A percentile compares a stretch with the other conserved stretches of the same genome.
phyloP scores from a whole-genome alignment of 495 filamentous ascomycete species.

The Neurospora discreta region DNA sequence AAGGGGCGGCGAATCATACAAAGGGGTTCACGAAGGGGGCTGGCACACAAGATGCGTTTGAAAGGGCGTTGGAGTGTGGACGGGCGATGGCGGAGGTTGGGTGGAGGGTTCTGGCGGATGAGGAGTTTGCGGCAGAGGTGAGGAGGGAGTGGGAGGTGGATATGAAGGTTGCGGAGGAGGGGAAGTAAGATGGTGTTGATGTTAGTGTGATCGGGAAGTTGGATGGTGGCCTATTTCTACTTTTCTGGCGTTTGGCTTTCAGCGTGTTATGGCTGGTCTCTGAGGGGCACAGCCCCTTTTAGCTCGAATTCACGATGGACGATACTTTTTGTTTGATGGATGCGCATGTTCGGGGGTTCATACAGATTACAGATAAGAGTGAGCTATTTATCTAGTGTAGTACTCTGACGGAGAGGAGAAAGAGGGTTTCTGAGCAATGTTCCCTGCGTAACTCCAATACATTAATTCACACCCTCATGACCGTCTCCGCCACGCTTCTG shows the following conservation, averaged over 20 bases:
- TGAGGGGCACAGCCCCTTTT: background rate
- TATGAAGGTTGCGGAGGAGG: slow-evolving; percentile 18
- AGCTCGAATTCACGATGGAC: background rate
- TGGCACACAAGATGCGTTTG: slow-evolving; percentile 36
- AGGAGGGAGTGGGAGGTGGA: slow-evolving; percentile 29
- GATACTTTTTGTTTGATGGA: background rate
- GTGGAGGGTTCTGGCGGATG: slow-evolving; percentile 37
- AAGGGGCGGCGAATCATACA: slow-evolving; percentile 41
- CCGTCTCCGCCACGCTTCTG: no score
- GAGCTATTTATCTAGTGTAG: no score
- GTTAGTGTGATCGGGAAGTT: background rate
- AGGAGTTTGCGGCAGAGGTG: slow-evolving; percentile 31
- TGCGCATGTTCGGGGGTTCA: background rate
- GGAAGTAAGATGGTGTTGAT: background rate
- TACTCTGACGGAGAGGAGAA: background rate
- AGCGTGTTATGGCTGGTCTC: background rate
- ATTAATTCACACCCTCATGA: no score
- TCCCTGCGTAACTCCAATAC: no score
- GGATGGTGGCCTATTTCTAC: background rate
- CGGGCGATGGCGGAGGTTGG: slow-evolving; percentile 47
- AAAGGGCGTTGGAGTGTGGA: slow-evolving; percentile 36
- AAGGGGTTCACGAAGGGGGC: slow-evolving; percentile 42
- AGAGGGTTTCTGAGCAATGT: no score
- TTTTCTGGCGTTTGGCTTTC: background rate
- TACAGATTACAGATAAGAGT: background rate